Conservation (phyloP, 73 alveolate species). For the Stentor coeruleus region DNA sequence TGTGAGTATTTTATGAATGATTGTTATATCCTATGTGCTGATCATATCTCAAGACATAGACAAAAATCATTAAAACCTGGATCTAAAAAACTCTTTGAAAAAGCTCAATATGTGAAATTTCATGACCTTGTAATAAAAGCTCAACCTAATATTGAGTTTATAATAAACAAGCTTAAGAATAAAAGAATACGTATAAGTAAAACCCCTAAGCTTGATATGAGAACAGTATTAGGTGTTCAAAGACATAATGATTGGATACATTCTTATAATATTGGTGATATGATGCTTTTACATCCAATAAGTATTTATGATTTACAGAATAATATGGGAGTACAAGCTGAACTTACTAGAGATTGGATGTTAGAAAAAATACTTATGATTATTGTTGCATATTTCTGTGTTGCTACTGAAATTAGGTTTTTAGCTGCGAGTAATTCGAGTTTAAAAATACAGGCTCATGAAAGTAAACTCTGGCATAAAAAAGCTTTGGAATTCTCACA, state of each 20-base stretch:
- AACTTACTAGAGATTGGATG: slow-evolving; percentile 85
- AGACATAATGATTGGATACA: slow-evolving; percentile 86
- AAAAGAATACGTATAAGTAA: neutral
- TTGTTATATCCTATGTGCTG: slow-evolving; percentile 23
- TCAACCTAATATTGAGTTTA: neutral
- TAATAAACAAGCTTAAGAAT: neutral
- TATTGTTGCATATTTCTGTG: slow-evolving; percentile 80
- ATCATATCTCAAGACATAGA: slow-evolving; percentile 19
- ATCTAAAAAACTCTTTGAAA: neutral
- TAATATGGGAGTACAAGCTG: slow-evolving; percentile 76
- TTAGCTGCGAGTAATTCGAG: slow-evolving; percentile 27
- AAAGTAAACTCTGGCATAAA: slow-evolving; percentile 16
- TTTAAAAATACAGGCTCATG: neutral
- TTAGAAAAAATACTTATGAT: slow-evolving; percentile 83
- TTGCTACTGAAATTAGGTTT: slow-evolving; percentile 88
- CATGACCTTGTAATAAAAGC: slow-evolving; percentile 14
- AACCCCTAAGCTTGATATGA: slow-evolving; percentile 37
- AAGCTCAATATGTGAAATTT: slow-evolving; percentile 1
- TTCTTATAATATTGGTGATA: slow-evolving; percentile 82
- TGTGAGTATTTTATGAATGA: slow-evolving; percentile 56
- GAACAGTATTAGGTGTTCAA: slow-evolving; percentile 57
- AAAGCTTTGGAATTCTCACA: neutral
- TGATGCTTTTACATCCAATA: slow-evolving; percentile 83
- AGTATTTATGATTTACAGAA: slow-evolving; percentile 76
- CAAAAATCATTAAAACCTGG: neutral